Percentiles rank a stretch among this genome's conserved stretches.
Conservation (phyloP, 768 basidiomycete species). For the Epithele typhae region DNA sequence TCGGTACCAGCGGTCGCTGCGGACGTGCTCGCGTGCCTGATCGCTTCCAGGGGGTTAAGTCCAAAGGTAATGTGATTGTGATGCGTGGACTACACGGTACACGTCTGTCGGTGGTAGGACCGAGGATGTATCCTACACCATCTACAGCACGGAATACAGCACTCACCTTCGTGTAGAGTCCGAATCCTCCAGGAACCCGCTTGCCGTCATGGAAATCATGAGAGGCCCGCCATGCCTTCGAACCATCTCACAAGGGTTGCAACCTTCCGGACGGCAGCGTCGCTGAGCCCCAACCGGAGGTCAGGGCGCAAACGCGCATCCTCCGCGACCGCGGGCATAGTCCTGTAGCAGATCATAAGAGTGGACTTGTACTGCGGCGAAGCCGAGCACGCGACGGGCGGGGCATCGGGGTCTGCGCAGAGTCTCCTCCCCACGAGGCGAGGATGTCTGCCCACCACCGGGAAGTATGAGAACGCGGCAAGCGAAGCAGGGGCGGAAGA, state of each 20-base stretch:
- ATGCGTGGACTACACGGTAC: no score
- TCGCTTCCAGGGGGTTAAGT: no score
- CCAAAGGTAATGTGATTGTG: no score
- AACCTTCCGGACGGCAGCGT: slow-evolving; percentile 65
- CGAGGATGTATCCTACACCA: no score
- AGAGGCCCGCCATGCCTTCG: slow-evolving; percentile 64
- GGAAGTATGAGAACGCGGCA: background rate
- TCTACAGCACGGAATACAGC: no score
- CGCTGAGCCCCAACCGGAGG: slow-evolving; percentile 63
- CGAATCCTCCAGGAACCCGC: no score
- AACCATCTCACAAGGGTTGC: slow-evolving; percentile 68
- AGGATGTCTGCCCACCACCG: slow-evolving; percentile 46
- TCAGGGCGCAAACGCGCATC: slow-evolving; percentile 68
- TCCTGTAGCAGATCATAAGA: slow-evolving; percentile 72
- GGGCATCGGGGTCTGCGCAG: slow-evolving; percentile 11
- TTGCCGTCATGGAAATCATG: no score
- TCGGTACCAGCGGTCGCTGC: no score
- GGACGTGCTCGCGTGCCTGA: no score
- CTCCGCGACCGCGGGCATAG: slow-evolving; percentile 59
- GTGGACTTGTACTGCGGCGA: slow-evolving; percentile 63
- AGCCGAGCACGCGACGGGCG: slow-evolving; percentile 53
- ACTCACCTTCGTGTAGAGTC: no score
- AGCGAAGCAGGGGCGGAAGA: slow-evolving; percentile 1
- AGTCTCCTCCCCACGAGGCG: slow-evolving; percentile 26
- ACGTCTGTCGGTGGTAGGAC: no score